Conservation (phyloP, 2,329 filamentous ascomycete species). For the Cordyceps fumosorosea region DNA sequence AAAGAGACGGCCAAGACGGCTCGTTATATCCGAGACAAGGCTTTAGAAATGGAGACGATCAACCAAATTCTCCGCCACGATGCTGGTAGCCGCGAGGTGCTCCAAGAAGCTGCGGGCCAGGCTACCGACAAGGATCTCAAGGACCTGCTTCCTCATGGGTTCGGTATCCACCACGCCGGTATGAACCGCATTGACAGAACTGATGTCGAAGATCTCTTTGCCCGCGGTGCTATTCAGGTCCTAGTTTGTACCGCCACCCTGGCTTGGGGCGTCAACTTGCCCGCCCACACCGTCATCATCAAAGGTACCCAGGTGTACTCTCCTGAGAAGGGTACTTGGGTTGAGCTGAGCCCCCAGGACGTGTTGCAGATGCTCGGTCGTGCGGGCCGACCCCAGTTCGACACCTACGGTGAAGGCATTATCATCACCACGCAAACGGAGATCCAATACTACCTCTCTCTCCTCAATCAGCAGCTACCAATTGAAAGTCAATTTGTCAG, state of each 20-base stretch:
- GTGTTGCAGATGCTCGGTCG: constrained; percentile 98
- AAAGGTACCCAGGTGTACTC: constrained; percentile 98
- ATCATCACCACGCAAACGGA: constrained; percentile 95
- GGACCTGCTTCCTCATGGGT: constrained; percentile 89
- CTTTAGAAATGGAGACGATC: constrained; percentile 93
- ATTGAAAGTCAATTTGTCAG: constrained; percentile 96
- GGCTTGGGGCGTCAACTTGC: constrained; percentile 97
- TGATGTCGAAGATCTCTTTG: constrained; percentile 90
- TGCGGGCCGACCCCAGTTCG: constrained; percentile 91
- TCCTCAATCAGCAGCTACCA: constrained; percentile 93
- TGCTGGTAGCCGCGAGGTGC: constrained; percentile 80
- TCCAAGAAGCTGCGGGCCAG: constrained; percentile 76
- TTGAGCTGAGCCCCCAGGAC: constrained; percentile 94
- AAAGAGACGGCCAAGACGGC: constrained; percentile 98
- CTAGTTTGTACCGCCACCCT: constrained; percentile 97
- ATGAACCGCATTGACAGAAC: constrained; percentile 94
- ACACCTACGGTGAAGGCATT: constrained; percentile 96
- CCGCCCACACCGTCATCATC: constrained; percentile 96
- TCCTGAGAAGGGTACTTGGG: constrained; percentile 97
- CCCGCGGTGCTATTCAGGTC: constrained; percentile 85
- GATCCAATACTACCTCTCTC: constrained; percentile 93
- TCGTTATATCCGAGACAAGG: constrained; percentile 92
- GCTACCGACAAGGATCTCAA: constrained; percentile 85
- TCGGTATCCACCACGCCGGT: constrained; percentile 96
- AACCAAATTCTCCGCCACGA: constrained; percentile 91